phyloP scores from a whole-genome alignment of 208 protist species.

The Trypanosoma scelopori region DNA sequence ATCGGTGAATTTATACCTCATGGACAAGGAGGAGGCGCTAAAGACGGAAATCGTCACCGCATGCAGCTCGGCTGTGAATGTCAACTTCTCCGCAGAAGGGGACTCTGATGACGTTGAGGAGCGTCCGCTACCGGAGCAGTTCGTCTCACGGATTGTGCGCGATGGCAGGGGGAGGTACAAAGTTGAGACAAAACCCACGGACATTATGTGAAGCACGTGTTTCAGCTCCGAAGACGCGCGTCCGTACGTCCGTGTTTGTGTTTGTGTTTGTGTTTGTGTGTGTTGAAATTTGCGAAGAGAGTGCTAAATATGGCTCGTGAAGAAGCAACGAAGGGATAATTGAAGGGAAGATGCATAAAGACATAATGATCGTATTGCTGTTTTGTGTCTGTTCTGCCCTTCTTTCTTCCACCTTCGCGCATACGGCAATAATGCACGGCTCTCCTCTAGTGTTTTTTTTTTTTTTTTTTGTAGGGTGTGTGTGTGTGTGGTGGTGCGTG shows the following conservation, averaged over 20 bases:
- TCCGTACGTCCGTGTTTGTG: background rate
- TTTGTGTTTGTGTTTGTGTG: constrained; percentile 11
- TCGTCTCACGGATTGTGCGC: constrained; percentile 64
- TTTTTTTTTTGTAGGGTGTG: constrained; percentile 14
- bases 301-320: no score
- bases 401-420: no score
- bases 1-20: constrained; percentile 68
- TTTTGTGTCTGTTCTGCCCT: no score
- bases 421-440: no score
- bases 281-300: constrained; percentile 5
- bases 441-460: no score
- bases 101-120: constrained; percentile 65
- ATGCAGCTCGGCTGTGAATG: constrained; percentile 75
- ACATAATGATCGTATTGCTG: no score
- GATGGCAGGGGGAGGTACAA: constrained; percentile 63
- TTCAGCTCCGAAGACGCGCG: no score
- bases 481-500: constrained; percentile 4
- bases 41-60: constrained; percentile 77
- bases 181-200: constrained; percentile 63
- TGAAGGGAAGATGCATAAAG: no score
- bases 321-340: no score
- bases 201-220: constrained; percentile 8
- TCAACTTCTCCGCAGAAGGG: constrained; percentile 56
- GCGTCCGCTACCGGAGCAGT: constrained; percentile 77
- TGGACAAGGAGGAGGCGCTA: constrained; percentile 48